Conservation (phyloP, 345 rosid species). For the Melaleuca alternifolia region DNA sequence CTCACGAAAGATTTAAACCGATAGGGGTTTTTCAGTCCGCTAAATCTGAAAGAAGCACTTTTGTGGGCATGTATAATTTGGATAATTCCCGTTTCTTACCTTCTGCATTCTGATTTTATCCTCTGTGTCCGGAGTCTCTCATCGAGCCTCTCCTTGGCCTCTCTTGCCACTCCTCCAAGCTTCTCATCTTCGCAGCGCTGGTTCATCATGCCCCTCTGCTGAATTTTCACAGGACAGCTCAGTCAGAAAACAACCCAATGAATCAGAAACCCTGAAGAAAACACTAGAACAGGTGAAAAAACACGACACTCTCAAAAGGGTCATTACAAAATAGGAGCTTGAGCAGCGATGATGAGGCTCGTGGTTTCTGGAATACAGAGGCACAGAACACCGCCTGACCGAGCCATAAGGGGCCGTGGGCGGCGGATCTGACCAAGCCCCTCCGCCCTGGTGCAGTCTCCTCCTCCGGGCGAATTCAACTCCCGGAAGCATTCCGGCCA, state of each 20-base stretch:
- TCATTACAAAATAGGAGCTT: constrained; percentile 19
- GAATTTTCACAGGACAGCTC: background rate
- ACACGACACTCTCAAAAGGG: background rate
- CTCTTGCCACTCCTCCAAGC: constrained; percentile 57
- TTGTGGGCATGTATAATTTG: background rate
- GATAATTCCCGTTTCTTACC: constrained; percentile 5
- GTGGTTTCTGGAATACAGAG: constrained; percentile 43
- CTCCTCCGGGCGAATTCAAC: constrained; percentile 80
- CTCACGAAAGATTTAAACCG: background rate
- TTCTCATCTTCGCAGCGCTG: constrained; percentile 29
- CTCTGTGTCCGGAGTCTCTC: constrained; percentile 41
- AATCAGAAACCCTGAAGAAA: background rate
- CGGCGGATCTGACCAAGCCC: constrained; percentile 21
- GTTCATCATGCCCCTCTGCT: constrained; percentile 23
- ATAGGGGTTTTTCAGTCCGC: background rate
- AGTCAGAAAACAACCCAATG: background rate
- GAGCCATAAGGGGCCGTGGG: constrained; percentile 10
- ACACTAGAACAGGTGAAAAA: background rate
- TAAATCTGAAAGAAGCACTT: background rate
- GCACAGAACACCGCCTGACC: constrained; percentile 46
- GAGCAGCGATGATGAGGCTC: constrained; percentile 20
- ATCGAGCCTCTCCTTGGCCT: constrained; percentile 77
- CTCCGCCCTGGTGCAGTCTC: constrained; percentile 40
- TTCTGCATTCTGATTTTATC: constrained; percentile 17
- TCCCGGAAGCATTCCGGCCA: constrained; percentile 84